A percentile compares a stretch with the other conserved stretches of the same genome.
These are phyloP conservation scores for Phytomonas francai DNA, from an alignment of 208 protist species.

Conservation along the genomic window DNA sequence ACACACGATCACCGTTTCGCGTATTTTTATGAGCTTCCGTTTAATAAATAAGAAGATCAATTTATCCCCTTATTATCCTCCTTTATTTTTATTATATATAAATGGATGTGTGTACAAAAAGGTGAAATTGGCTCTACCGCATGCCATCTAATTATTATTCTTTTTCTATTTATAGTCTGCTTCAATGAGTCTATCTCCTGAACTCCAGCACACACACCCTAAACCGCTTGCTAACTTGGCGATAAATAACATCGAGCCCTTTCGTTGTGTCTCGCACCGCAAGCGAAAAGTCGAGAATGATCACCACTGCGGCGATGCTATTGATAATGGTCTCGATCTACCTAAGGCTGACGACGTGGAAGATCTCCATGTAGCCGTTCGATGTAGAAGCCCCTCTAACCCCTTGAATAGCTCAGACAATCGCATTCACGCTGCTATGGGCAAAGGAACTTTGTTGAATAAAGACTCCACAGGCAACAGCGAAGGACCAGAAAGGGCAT, in stretches of 20 bases:
- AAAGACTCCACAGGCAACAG: not conserved
- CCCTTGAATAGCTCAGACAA: not conserved
- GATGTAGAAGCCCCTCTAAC: not conserved
- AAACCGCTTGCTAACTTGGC: not conserved
- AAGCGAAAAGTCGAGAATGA: not conserved
- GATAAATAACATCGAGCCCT: not conserved
- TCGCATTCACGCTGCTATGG: not conserved
- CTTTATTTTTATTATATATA: too few species aligned
- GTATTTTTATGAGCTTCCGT: not conserved
- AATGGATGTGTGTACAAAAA: not conserved
- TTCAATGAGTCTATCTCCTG: not conserved
- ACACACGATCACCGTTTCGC: not conserved
- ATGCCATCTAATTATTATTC: not conserved
- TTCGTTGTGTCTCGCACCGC: not conserved
- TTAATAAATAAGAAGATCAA: not conserved
- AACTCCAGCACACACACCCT: not conserved
- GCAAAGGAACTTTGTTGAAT: not conserved
- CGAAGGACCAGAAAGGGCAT: not conserved
- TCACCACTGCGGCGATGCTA: not conserved
- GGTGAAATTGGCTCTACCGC: not conserved
- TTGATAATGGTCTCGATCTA: not conserved
- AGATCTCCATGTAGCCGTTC: not conserved
- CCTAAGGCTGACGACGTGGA: not conserved
- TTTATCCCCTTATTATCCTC: not conserved
- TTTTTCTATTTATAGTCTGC: not conserved